Evolutionary conservation across 129 eudicot species (phyloP), one percentile per base, ranked within the genome.

Genomic region (carrot (Daucus carota)): DNA sequence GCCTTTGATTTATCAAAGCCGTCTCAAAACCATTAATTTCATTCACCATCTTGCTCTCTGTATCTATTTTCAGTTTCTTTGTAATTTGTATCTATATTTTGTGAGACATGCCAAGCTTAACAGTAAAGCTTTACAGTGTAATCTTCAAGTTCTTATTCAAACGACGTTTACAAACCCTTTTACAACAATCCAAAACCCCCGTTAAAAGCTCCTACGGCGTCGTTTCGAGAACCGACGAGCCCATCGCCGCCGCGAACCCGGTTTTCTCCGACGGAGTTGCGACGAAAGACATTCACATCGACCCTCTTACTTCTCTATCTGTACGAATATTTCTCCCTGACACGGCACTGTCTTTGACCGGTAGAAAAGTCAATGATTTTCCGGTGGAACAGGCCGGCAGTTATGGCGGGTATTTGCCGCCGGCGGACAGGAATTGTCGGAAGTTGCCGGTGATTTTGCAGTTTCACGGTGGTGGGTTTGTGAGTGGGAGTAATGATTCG

Each of bases 381-480:
- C 24, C 60, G n/a, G 16, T 6, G 59, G 77, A 67, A 17, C 78
- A 80, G 11, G 77, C 43, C 40, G 93, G 88, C 69, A 87, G 84
- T 80, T 92, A 90, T 70, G 87, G 96, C 0, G 97, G 97, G 34
- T 92, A 92, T 65, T 76, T 81, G 46, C 96, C 97, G 34, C 41
- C 16, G 41, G 28, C 76, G 62, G 92, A 74, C 8, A 83, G 18
- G 32, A 76, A 79, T 62, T 48, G 75, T 36, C 45, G 92, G 73
- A 90, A 86, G 31, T 40, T 92, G 80, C 96, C 93, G 77, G 90
- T 90, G 73, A 85, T 92, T 41, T 62, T 92, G 89, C 96, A 92
- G 90, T 92, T 92, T 80, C 98, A 92, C 46, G 98, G 98, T 2
- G 96, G 98, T 11, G 96, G 96, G 11, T 92, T 88, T 83, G 98